Evolutionary conservation across 805 yeast species (phyloP).

Genomic region (Isabelozyma pseudorhagii): DNA sequence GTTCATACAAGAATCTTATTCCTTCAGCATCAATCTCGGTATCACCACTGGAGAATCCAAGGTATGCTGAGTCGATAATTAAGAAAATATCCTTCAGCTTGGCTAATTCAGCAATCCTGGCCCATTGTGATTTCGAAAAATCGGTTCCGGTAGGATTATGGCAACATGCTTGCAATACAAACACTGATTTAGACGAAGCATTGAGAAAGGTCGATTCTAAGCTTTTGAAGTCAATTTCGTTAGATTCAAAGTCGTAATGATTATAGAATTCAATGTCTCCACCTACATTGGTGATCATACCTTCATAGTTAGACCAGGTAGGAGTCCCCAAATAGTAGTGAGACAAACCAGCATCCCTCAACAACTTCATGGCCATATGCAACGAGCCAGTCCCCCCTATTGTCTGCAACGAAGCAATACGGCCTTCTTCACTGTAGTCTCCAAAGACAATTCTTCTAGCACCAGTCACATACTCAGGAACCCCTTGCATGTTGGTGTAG

Average conservation of each 20-base stretch:
- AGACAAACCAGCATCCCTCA: constrained; percentile 17
- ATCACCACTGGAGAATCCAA: constrained; percentile 51
- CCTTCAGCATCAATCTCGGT: constrained; percentile 52
- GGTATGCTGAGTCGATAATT: constrained; percentile 41
- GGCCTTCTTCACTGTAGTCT: constrained; percentile 15
- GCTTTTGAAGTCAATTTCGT: constrained; percentile 26
- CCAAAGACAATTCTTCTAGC: constrained; percentile 40
- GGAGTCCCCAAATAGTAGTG: constrained; percentile 36
- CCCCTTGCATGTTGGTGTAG: constrained; percentile 41
- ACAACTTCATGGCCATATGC: constrained; percentile 34
- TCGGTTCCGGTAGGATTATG: constrained; percentile 47
- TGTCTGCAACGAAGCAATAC: constrained; percentile 35
- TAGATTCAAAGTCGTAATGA: constrained; percentile 28
- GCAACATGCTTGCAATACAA: constrained; percentile 41
- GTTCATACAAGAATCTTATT: constrained; percentile 28
- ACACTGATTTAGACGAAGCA: constrained; percentile 31
- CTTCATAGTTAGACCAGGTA: constrained; percentile 37
- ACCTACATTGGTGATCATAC: constrained; percentile 31
- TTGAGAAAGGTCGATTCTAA: constrained; percentile 20
- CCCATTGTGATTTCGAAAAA: constrained; percentile 35
- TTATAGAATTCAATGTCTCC: constrained; percentile 20
- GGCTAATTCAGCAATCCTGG: constrained; percentile 20
- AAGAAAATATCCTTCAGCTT: constrained; percentile 23
- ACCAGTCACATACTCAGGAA: constrained; percentile 31
- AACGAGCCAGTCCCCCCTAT: constrained; percentile 42